phyloP scores from a whole-genome alignment of 352 stramenopile species.

The Thalassiosira hispida region DNA sequence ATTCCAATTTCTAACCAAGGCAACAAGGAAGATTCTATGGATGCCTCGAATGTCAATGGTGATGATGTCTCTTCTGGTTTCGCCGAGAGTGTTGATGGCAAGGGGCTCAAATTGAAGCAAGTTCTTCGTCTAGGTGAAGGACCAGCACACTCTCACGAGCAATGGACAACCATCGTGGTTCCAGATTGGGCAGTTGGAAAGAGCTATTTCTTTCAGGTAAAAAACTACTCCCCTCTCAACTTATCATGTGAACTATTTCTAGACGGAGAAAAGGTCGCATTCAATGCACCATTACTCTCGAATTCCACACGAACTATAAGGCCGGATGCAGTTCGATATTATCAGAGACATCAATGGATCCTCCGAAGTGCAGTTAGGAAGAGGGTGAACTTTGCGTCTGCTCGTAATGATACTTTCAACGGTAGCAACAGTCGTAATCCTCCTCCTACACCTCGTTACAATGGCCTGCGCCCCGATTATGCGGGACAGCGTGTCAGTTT shows the following conservation, averaged over 20 bases:
- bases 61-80: neutral
- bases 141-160: constrained; percentile 35
- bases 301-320: constrained; percentile 34
- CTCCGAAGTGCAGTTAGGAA: constrained; percentile 30
- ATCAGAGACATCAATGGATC: constrained; percentile 47
- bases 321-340: constrained; percentile 43
- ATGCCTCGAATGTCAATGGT: constrained; percentile 2
- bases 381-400: constrained; percentile 27
- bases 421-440: neutral
- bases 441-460: constrained; percentile 49
- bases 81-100: constrained; percentile 21
- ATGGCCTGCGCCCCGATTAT: constrained; percentile 57
- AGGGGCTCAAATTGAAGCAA: constrained; percentile 27
- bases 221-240: constrained; percentile 38
- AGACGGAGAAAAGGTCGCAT: constrained; percentile 45
- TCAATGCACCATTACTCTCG: constrained; percentile 38
- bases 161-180: constrained; percentile 50
- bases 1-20: neutral
- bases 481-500: constrained; percentile 27
- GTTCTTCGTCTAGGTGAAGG: constrained; percentile 35
- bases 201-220: constrained; percentile 47
- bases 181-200: constrained; percentile 38
- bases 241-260: constrained; percentile 50
- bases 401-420: neutral
- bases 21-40: neutral